phyloP scores from a whole-genome alignment of 2,329 filamentous ascomycete species.

The Cadophora gregata region DNA sequence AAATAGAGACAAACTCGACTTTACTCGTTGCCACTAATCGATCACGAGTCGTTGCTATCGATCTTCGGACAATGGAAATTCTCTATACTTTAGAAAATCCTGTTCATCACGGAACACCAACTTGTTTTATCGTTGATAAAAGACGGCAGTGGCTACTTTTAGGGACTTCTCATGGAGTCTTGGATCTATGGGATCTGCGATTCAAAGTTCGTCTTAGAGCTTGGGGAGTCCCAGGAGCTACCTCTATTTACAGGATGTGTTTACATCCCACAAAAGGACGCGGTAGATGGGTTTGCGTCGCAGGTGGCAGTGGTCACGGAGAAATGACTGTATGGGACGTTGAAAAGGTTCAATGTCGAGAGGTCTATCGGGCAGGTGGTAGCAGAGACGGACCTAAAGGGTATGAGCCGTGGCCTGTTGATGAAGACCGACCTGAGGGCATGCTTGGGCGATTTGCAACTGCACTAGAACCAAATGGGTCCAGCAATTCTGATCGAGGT shows the following conservation, averaged over 20 bases:
- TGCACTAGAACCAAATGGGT: conserved; percentile 66
- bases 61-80: conserved; percentile 84
- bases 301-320: conserved; percentile 83
- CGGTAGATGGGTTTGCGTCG: conserved; percentile 85
- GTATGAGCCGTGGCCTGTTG: conserved; percentile 86
- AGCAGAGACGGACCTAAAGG: conserved; percentile 65
- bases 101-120: conserved; percentile 88
- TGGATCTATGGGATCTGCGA: conserved; percentile 96
- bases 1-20: conserved; percentile 79
- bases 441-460: conserved; percentile 88
- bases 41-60: conserved; percentile 82
- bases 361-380: conserved; percentile 78
- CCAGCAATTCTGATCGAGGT: conserved; percentile 64
- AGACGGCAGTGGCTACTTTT: conserved; percentile 89
- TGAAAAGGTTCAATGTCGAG: conserved; percentile 85
- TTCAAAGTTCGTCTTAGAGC: conserved; percentile 87
- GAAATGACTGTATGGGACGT: conserved; percentile 97
- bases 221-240: conserved; percentile 85
- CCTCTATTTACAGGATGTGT: conserved; percentile 78
- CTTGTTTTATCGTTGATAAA: conserved; percentile 86
- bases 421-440: conserved; percentile 85
- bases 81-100: conserved; percentile 85
- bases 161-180: conserved; percentile 89
- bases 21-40: conserved; percentile 86
- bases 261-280: conserved; percentile 80